These are phyloP conservation scores for Taiozyma sp. DNA, from an alignment of 1,139 yeast species.

Conservation along the genomic window DNA sequence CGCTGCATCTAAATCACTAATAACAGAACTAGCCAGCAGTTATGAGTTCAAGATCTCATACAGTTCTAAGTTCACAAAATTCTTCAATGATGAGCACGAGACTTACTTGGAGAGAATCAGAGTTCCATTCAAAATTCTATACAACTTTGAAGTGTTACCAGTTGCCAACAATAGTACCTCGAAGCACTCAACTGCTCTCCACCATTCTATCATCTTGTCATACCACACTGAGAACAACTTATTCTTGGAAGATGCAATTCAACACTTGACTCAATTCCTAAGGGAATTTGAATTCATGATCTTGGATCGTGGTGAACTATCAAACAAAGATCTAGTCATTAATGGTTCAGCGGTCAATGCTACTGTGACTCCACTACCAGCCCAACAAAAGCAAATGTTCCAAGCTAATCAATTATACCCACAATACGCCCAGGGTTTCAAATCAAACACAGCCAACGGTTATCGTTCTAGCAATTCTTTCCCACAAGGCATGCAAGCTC, in stretches of 20 bases:
- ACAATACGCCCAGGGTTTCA: background rate
- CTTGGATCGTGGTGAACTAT: conserved; percentile 40
- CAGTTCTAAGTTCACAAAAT: conserved; percentile 36
- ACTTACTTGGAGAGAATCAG: conserved; percentile 46
- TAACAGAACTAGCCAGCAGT: conserved; percentile 48
- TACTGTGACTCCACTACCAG: conserved; percentile 2
- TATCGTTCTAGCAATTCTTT: background rate
- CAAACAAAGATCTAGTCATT: conserved; percentile 20
- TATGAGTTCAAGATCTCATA: conserved; percentile 54
- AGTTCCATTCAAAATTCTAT: conserved; percentile 56
- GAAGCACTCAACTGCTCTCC: conserved; percentile 23
- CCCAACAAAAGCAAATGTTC: conserved; percentile 3
- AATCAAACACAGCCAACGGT: background rate
- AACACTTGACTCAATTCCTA: conserved; percentile 47
- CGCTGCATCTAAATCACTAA: conserved; percentile 49
- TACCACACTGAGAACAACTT: conserved; percentile 26
- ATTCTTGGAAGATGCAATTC: conserved; percentile 41
- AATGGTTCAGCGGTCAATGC: conserved; percentile 14
- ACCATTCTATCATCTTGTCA: conserved; percentile 32
- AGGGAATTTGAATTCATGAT: conserved; percentile 48
- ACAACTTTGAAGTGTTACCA: conserved; percentile 50
- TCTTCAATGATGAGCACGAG: conserved; percentile 32
- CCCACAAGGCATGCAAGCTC: background rate
- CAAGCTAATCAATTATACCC: conserved; percentile 7
- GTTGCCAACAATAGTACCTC: conserved; percentile 14